Evolutionary conservation across 2,329 filamentous ascomycete genomes (phyloP), one percentile per base, ranked within the genome.

Genomic region (Metarhizium album): DNA sequence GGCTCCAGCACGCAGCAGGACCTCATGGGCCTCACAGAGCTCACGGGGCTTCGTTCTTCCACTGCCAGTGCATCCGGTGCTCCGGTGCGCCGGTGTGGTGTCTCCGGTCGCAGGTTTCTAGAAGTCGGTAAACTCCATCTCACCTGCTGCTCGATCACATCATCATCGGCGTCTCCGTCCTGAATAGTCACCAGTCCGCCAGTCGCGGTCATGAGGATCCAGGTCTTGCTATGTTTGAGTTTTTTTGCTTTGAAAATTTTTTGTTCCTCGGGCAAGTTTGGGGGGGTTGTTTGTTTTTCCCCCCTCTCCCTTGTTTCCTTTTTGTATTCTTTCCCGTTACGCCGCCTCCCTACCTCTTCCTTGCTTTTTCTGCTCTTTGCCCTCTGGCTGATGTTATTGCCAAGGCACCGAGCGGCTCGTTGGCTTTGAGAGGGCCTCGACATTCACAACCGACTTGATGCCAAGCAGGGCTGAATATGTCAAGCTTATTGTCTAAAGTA

Each of bases 161-260:
- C 46, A 16, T 47, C 22, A 43, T 48, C 50, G 50, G 47, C 27
- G 46, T 49, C 42, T 7, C 50, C 42, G 46, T 46, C 47, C 24
- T 16, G 20, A 42, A 47, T 16, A 42, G 38, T 42, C 38, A 22
- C n/a, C 27, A 29, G 27, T 29, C 27, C n/a, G 11, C 4, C 27
- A 29, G 27, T 29, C 27, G 27, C 27, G 11, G 16, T 20, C 14
- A 5, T 9, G 37, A 40, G 37, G 37, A 40, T 20, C n/a, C 37
- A 20, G 37, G 37, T 24, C 13, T 43, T 24, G n/a, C 20, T 13
- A 2, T 43, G 22, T 43, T 43, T 29, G 27, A n/a, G n/a, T n/a
- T n/a, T n/a, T n/a, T n/a, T n/a, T n/a, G n/a, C n/a, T n/a, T n/a
- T n/a, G n/a, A n/a, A n/a, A n/a, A 29, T 29, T 29, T 29, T 29